phyloP scores from a whole-genome alignment of 345 rosid genomes.

The Cardiospermum halicacabum region DNA sequence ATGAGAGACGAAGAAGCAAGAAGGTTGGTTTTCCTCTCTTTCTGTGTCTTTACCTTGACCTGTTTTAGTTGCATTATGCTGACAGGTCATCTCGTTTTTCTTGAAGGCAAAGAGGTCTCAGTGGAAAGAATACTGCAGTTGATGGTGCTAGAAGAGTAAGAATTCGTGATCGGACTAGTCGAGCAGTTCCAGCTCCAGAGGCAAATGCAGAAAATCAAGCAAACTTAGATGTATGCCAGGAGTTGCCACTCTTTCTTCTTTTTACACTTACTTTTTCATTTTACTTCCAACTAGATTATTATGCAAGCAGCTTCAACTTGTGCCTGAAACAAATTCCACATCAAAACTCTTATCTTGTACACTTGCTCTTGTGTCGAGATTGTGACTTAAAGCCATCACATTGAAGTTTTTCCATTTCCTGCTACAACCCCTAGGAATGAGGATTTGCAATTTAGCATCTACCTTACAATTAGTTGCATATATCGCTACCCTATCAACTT shows the following conservation, averaged over 20 bases:
- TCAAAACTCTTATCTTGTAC: conserved; percentile 5
- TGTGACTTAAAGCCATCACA: background rate
- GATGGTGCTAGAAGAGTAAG: conserved; percentile 54
- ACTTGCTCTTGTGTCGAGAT: background rate
- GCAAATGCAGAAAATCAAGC: conserved; percentile 84
- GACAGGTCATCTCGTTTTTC: conserved; percentile 13
- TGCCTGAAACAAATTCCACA: background rate
- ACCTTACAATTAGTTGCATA: background rate
- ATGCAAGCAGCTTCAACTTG: conserved; percentile 1
- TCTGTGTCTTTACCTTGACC: conserved; percentile 9
- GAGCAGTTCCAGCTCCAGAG: conserved; percentile 80
- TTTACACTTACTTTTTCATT: background rate
- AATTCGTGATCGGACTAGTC: conserved; percentile 45
- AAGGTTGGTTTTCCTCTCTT: conserved; percentile 43
- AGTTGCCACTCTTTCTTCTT: background rate
- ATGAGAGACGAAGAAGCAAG: conserved; percentile 76
- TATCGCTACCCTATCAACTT: background rate
- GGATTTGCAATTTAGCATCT: background rate
- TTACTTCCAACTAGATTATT: background rate
- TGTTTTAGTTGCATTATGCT: conserved; percentile 19
- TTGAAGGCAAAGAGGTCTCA: conserved; percentile 50
- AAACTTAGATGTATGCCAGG: conserved; percentile 48
- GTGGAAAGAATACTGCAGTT: conserved; percentile 43
- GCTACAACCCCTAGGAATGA: background rate
- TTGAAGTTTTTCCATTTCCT: background rate